A percentile compares a stretch with the other conserved stretches of the same genome.
These are phyloP conservation scores for Abrus precatorius DNA, from an alignment of 306 rosid genomes.

Conservation along the genomic window DNA sequence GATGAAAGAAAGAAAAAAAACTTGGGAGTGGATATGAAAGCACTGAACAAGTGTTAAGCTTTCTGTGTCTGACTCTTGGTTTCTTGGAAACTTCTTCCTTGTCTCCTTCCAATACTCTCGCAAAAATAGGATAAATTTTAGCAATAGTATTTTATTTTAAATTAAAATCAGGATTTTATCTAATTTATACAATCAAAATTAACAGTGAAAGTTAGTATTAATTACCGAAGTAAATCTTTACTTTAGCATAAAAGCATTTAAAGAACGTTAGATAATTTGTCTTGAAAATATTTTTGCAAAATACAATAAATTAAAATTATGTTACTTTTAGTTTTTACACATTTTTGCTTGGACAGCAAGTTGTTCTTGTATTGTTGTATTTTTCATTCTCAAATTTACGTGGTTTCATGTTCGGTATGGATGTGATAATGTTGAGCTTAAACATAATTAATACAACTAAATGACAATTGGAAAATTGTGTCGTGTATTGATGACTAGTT, in stretches of 20 bases:
- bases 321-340: not conserved
- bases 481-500: not conserved
- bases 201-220: too few species aligned
- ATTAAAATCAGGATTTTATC: too few species aligned
- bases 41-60: conserved; percentile 8
- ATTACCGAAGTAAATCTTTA: too few species aligned
- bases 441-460: too few species aligned
- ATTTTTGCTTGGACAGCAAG: not conserved
- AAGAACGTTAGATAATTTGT: too few species aligned
- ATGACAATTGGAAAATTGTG: not conserved
- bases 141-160: too few species aligned
- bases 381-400: not conserved
- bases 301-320: too few species aligned
- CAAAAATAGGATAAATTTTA: not conserved
- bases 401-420: not conserved
- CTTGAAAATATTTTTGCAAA: not conserved
- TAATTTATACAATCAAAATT: too few species aligned
- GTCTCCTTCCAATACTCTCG: not conserved
- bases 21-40: not conserved
- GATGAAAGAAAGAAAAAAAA: not conserved
- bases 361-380: not conserved
- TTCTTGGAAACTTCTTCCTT: conserved; percentile 52
- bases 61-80: not conserved
- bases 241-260: too few species aligned
- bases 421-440: too few species aligned